Percentiles rank a stretch among this genome's conserved stretches.
Evolutionary conservation across 129 eudicot genomes (phyloP).

Genomic region (Ambrosia artemisiifolia): DNA sequence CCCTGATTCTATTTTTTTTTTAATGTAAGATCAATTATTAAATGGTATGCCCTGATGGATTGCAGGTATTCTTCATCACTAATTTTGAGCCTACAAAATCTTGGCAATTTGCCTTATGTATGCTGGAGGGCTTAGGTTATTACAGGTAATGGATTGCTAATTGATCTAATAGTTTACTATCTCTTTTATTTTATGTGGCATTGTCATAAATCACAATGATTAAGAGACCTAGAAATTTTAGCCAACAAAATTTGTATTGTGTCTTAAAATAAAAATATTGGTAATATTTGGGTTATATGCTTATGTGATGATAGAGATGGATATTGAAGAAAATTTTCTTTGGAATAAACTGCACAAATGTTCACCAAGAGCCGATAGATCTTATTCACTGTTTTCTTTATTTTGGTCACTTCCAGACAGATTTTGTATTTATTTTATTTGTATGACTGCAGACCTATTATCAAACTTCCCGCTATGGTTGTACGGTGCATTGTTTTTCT

Average conservation of each 20-base stretch:
- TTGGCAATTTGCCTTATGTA: slow-evolving; percentile 60
- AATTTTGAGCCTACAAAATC: slow-evolving; percentile 71
- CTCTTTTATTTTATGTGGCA: neutral
- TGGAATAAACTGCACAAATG: neutral
- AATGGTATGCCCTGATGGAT: slow-evolving; percentile 10
- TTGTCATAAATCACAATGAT: neutral
- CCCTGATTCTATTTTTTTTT: neutral
- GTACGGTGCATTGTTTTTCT: slow-evolving; percentile 32
- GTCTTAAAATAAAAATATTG: neutral
- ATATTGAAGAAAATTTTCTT: neutral
- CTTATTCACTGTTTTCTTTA: slow-evolving; percentile 3
- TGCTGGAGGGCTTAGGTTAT: slow-evolving; percentile 75
- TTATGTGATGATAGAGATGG: neutral
- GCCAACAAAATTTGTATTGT: slow-evolving; percentile 1
- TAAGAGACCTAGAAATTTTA: neutral
- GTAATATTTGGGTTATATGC: neutral
- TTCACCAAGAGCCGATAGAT: neutral
- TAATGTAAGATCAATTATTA: neutral
- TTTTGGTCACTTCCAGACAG: neutral
- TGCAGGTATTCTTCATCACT: slow-evolving; percentile 77
- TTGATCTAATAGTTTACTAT: neutral
- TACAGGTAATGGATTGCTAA: slow-evolving; percentile 46
- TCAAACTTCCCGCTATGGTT: slow-evolving; percentile 51
- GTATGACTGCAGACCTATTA: slow-evolving; percentile 58
- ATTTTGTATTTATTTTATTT: neutral